Percentiles rank a stretch among this genome's conserved stretches.
Conservation (phyloP, 768 basidiomycete species). For the Suillus hirtellus region DNA sequence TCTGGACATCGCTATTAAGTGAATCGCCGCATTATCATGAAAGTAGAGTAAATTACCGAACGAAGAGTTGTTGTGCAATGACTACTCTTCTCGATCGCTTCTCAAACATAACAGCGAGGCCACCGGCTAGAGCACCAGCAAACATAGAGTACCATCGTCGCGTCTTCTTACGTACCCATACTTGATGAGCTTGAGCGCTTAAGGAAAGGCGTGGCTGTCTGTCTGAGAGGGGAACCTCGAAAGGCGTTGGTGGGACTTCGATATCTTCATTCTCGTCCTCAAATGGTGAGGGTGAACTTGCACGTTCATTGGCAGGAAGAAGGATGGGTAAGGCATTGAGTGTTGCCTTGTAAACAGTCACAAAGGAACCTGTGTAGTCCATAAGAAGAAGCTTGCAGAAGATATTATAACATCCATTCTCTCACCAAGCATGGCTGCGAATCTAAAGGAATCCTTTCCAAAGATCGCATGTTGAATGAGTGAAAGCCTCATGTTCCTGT, state of each 20-base stretch:
- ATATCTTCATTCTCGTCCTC: constrained; percentile 32
- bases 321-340: constrained; percentile 77
- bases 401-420: constrained; percentile 11
- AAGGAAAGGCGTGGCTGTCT: constrained; percentile 58
- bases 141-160: constrained; percentile 77
- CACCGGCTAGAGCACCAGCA: constrained; percentile 77
- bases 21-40: not conserved
- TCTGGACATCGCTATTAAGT: constrained; percentile 36
- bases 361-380: constrained; percentile 59
- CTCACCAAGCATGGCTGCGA: constrained; percentile 84
- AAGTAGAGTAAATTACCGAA: constrained; percentile 48
- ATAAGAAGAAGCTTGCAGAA: not conserved
- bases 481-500: constrained; percentile 61
- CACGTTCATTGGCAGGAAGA: constrained; percentile 43
- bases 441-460: constrained; percentile 78
- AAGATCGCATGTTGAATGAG: constrained; percentile 82
- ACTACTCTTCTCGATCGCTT: constrained; percentile 60
- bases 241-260: constrained; percentile 11
- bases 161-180: constrained; percentile 65
- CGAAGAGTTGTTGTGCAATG: constrained; percentile 88
- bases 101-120: constrained; percentile 75
- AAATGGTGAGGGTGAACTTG: constrained; percentile 27
- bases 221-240: constrained; percentile 23
- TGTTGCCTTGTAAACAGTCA: constrained; percentile 74
- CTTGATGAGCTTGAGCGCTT: constrained; percentile 61